Evolutionary conservation across 2,329 filamentous ascomycete genomes (phyloP), one percentile per base, ranked within the genome.

Genomic region (Claviceps digitariae): DNA sequence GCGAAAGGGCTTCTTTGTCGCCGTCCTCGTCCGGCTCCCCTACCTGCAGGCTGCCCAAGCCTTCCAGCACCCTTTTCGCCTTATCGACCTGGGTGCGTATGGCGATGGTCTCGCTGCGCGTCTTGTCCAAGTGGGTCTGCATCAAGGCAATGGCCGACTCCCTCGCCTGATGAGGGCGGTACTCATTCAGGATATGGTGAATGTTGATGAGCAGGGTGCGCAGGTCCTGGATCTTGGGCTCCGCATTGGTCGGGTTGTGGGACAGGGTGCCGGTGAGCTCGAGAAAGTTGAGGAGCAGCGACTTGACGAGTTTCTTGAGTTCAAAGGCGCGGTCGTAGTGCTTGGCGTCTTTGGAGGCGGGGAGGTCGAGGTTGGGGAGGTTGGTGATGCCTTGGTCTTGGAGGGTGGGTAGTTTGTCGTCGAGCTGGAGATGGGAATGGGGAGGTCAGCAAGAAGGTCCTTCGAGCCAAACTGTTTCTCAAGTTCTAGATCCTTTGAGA

Each of bases 171-270:
- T 96, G 90, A 10, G 90, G 90, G 34, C 91, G 79, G 69, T 95
- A 97, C 67, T 95, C 84, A 67, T 98, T 98, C 59, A 97, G 82
- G 52, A 95, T 77, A 63, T 94, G 88, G 69, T 96, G 90, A 63
- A 94, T 86, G 67, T 97, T 97, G 67, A 91, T 83, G 57, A 95
- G 84, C 29, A 97, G 72, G 17, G 84, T 90, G 61, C 86, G 78
- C 34, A 98, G 70, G 66, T 97, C 86, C 46, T 81, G 74, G 47
- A 91, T 76, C 65, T 95, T 95, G 44, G 81, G 76, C 27, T 78
- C 74, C 51, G 82, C 85, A 65, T 84, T 60, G 44, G 60, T 47
- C 0, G 68, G 66, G 25, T 59, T 60, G 20, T 57, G 56, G 13
- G 61, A 60, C 38, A 67, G 58, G 23, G 57, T 58, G 53, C 89